Evolutionary conservation across 2,329 filamentous ascomycete genomes (phyloP).

Genomic region (Trichoderma simmonsii): DNA sequence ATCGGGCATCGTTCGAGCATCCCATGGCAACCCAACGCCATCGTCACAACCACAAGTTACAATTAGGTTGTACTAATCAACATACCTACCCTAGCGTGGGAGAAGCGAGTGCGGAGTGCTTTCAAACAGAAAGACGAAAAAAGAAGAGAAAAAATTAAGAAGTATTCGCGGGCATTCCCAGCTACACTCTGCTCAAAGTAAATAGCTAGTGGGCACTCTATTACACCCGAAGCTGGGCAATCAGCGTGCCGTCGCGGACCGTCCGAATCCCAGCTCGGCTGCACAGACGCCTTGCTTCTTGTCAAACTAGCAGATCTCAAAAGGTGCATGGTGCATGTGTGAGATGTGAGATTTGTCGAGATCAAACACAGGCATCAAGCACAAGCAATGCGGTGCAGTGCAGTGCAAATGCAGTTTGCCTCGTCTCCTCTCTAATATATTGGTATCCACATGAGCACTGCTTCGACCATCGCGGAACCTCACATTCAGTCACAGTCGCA

Average conservation of each 20-base stretch:
- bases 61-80: background rate
- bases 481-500: background rate
- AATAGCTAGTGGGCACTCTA: background rate
- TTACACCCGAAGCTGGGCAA: background rate
- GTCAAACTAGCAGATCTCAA: constrained; percentile 9
- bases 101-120: background rate
- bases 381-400: background rate
- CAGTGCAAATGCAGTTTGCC: background rate
- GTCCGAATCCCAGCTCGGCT: background rate
- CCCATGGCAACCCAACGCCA: background rate
- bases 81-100: background rate
- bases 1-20: constrained; percentile 11
- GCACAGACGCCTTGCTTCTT: constrained; percentile 11
- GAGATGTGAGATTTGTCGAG: background rate
- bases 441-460: background rate
- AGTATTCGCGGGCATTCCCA: background rate
- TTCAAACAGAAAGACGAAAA: background rate
- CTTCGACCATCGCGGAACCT: background rate
- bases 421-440: background rate
- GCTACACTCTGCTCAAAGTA: background rate
- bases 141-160: background rate
- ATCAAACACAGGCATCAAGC: background rate
- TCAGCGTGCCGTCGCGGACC: background rate
- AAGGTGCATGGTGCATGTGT: background rate
- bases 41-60: background rate